Evolutionary conservation across 371 early-diverging fungal genomes (phyloP).

Genomic region (Homolaphlyctis polyrhiza): DNA sequence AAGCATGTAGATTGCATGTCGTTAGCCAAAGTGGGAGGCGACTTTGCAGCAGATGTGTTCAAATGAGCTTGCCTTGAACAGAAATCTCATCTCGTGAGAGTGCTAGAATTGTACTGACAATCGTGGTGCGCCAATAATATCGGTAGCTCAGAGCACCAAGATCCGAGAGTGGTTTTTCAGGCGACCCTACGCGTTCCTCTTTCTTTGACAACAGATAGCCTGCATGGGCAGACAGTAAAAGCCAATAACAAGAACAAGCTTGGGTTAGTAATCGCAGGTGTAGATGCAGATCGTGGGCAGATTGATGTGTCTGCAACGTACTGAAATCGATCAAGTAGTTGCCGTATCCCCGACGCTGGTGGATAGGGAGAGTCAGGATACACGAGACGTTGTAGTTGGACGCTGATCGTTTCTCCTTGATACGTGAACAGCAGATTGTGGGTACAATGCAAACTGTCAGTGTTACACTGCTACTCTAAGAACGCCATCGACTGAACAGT

Average conservation of each 20-base stretch:
- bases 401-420: slow-evolving; percentile 85
- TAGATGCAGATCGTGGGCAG: not conserved
- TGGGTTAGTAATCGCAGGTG: slow-evolving; percentile 17
- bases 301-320: slow-evolving; percentile 27
- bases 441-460: too few species aligned
- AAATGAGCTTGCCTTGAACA: slow-evolving; percentile 23
- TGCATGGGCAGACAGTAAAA: slow-evolving; percentile 21
- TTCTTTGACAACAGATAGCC: slow-evolving; percentile 83
- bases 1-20: not conserved
- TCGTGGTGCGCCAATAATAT: slow-evolving; percentile 77
- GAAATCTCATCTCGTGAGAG: slow-evolving; percentile 21
- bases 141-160: slow-evolving; percentile 94
- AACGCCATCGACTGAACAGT: not conserved
- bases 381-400: slow-evolving; percentile 97
- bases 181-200: slow-evolving; percentile 84
- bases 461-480: not conserved
- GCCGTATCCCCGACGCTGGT: slow-evolving; percentile 98
- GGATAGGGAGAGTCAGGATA: slow-evolving; percentile 92
- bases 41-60: not conserved
- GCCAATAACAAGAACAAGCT: too few species aligned
- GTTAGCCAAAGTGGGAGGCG: not conserved
- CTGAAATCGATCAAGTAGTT: slow-evolving; percentile 95
- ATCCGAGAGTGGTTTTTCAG: slow-evolving; percentile 87
- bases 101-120: slow-evolving; percentile 40
- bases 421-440: slow-evolving; percentile 4